These are phyloP conservation scores for Ceratobasidium sp. DNA, from an alignment of 1,284 basidiomycete genomes.

Conservation along the genomic window DNA sequence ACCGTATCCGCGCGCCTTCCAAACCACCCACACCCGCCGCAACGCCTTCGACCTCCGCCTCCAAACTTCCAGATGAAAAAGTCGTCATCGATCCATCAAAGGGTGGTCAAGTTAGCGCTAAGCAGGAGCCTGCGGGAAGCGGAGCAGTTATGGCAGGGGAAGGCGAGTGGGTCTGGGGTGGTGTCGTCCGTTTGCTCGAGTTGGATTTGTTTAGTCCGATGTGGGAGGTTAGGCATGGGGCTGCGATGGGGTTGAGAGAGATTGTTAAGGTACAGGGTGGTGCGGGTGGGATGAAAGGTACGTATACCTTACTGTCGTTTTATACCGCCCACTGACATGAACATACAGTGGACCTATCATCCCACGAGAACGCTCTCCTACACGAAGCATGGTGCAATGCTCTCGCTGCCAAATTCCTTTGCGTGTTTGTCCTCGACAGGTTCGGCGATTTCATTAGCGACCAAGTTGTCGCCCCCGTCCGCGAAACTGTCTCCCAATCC, in stretches of 20 bases:
- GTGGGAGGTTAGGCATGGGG: constrained; percentile 97
- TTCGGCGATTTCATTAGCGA: constrained; percentile 99
- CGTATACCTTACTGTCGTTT: too few species aligned
- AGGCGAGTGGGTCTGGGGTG: constrained; percentile 92
- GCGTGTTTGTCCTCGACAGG: constrained; percentile 94
- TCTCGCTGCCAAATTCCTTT: constrained; percentile 88
- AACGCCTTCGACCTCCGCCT: constrained; percentile 24
- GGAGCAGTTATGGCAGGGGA: constrained; percentile 78
- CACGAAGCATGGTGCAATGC: constrained; percentile 93
- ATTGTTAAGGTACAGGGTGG: constrained; percentile 89
- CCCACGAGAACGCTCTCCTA: constrained; percentile 71
- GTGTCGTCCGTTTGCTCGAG: constrained; percentile 85
- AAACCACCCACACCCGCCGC: constrained; percentile 53
- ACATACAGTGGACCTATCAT: constrained; percentile 68
- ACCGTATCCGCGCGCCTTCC: constrained; percentile 62
- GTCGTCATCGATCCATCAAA: constrained; percentile 82
- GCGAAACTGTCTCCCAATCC: constrained; percentile 96
- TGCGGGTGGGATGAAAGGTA: constrained; percentile 84
- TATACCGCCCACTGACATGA: too few species aligned
- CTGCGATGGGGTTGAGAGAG: constrained; percentile 92
- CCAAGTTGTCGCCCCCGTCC: constrained; percentile 95
- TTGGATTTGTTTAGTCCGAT: constrained; percentile 86
- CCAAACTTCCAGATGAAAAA: constrained; percentile 64
- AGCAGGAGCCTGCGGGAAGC: constrained; percentile 69
- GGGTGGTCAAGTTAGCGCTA: constrained; percentile 84